Evolutionary conservation across 2,329 filamentous ascomycete species (phyloP).

Genomic region (Aspergillus novoparasiticus): DNA sequence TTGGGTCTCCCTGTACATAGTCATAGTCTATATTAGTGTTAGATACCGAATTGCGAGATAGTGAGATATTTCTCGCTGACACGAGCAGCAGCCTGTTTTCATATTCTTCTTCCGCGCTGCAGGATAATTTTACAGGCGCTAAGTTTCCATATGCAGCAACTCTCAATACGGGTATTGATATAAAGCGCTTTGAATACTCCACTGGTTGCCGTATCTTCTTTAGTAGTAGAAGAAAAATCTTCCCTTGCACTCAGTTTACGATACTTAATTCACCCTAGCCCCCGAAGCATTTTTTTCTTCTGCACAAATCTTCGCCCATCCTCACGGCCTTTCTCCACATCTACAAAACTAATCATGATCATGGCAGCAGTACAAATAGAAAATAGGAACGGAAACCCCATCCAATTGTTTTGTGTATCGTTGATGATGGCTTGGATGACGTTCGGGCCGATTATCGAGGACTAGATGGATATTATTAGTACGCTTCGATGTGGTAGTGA

Average conservation of each 20-base stretch:
- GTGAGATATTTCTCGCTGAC: background rate
- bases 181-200: too few species aligned
- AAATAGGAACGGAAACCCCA: conserved; percentile 48
- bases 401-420: conserved; percentile 45
- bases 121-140: background rate
- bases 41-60: background rate
- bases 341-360: conserved; percentile 43
- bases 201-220: background rate
- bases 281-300: conserved; percentile 33
- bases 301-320: conserved; percentile 43
- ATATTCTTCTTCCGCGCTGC: background rate
- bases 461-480: conserved; percentile 26
- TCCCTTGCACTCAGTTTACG: background rate
- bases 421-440: conserved; percentile 50
- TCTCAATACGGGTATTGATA: background rate
- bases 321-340: conserved; percentile 45
- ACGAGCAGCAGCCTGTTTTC: background rate
- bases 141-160: background rate
- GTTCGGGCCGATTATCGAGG: conserved; percentile 48
- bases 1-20: background rate
- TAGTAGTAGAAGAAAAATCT: background rate
- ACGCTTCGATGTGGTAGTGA: background rate
- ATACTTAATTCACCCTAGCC: conserved; percentile 17
- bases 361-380: conserved; percentile 41
- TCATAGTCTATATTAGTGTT: background rate